phyloP scores from a whole-genome alignment of 169 alveolate species.

The Neospora caninum region DNA sequence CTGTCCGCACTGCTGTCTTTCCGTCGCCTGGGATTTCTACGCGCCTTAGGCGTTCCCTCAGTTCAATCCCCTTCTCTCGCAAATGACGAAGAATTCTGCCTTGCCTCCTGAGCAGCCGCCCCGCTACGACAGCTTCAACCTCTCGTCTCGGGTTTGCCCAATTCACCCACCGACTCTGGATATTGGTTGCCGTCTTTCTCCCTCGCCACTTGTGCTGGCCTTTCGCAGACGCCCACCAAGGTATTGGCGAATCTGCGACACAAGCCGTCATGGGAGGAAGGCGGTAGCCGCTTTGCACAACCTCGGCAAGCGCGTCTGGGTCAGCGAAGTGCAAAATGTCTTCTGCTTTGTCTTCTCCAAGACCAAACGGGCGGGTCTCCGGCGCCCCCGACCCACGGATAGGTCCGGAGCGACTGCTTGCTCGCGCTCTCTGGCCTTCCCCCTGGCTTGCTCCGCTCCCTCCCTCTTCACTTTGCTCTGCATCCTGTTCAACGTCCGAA shows the following conservation, averaged over 20 bases:
- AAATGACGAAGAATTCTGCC: conserved; percentile 40
- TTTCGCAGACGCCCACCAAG: conserved; percentile 60
- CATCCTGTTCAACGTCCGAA: not conserved
- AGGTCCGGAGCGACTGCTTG: not conserved
- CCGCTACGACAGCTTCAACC: conserved; percentile 52
- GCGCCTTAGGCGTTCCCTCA: not conserved
- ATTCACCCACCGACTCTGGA: conserved; percentile 63
- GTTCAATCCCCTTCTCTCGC: conserved; percentile 5
- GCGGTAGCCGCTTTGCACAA: conserved; percentile 1
- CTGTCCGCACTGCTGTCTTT: too few relatives aligned
- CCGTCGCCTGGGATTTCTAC: too few relatives aligned
- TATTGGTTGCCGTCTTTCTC: conserved; percentile 26
- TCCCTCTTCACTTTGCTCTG: not conserved
- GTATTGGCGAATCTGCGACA: conserved; percentile 58
- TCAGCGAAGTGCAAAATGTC: not conserved
- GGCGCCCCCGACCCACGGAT: not conserved
- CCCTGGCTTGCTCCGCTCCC: not conserved
- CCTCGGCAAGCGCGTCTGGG: not conserved
- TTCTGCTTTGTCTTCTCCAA: not conserved
- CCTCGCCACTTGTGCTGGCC: conserved; percentile 67
- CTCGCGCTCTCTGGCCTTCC: not conserved
- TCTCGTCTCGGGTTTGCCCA: conserved; percentile 49
- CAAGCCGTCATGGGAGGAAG: conserved; percentile 60
- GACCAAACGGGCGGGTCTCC: not conserved
- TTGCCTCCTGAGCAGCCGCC: conserved; percentile 45